Conservation (phyloP, 1,284 basidiomycete genomes). For the Puccinia horiana region DNA sequence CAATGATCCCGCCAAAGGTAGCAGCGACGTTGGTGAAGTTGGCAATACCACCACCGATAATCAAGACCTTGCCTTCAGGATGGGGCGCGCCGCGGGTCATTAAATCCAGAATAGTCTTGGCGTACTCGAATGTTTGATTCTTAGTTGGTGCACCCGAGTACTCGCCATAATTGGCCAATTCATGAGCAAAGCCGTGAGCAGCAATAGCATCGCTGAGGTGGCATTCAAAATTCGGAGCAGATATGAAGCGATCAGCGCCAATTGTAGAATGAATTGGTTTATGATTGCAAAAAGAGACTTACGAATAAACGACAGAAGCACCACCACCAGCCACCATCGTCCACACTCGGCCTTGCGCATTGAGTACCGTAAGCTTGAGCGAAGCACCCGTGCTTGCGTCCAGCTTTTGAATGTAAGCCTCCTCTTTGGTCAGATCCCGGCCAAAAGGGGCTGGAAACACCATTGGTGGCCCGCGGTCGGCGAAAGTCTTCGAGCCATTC, state of each 20-base stretch:
- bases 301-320: constrained; percentile 74
- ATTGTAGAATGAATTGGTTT: neutral
- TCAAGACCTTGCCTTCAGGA: constrained; percentile 91
- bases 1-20: constrained; percentile 99
- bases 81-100: constrained; percentile 86
- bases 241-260: neutral
- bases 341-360: constrained; percentile 92
- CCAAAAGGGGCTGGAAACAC: constrained; percentile 86
- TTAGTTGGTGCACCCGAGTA: constrained; percentile 98
- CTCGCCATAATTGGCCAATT: constrained; percentile 99
- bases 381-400: constrained; percentile 96
- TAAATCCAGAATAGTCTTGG: constrained; percentile 96
- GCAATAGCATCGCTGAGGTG: constrained; percentile 84
- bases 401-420: constrained; percentile 98
- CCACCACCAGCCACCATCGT: constrained; percentile 95
- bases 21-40: constrained; percentile 99
- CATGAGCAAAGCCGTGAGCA: constrained; percentile 91
- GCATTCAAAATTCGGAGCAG: neutral
- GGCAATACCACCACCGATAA: constrained; percentile 99
- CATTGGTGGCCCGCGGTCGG: constrained; percentile 97
- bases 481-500: constrained; percentile 66
- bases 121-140: constrained; percentile 98
- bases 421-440: constrained; percentile 95
- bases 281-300: constrained; percentile 24
- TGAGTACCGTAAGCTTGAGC: constrained; percentile 95